These are phyloP conservation scores for Venturia asperata DNA, from an alignment of 2,329 filamentous ascomycete species.

Conservation along the genomic window DNA sequence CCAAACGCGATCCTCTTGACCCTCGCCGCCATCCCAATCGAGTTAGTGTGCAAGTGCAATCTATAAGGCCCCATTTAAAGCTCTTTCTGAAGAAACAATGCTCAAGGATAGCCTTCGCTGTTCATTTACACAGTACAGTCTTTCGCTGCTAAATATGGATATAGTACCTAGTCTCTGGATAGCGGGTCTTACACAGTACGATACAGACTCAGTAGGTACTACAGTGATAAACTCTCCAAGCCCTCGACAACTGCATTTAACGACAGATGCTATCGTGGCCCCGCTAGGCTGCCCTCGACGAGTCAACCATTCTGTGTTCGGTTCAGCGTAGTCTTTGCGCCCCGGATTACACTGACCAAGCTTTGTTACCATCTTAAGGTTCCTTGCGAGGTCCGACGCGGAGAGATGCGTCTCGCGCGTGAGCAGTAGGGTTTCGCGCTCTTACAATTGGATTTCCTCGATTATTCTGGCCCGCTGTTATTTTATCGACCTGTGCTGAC, in stretches of 20 bases:
- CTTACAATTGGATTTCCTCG: too few species aligned
- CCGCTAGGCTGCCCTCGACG: too few species aligned
- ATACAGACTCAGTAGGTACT: too few species aligned
- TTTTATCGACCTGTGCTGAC: neutral
- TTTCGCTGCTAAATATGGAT: neutral
- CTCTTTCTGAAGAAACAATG: neutral
- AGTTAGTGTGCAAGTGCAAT: neutral
- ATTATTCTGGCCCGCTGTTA: too few species aligned
- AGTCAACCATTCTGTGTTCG: neutral
- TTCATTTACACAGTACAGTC: neutral
- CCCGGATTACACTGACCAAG: neutral
- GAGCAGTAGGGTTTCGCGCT: neutral
- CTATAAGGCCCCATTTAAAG: neutral
- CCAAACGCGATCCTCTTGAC: constrained; percentile 1
- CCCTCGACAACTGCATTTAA: too few species aligned
- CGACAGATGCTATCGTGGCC: too few species aligned
- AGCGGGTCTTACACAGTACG: too few species aligned
- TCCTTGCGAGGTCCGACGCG: neutral
- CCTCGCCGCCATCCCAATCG: neutral
- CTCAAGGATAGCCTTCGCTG: neutral
- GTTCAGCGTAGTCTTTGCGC: neutral
- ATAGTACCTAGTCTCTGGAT: too few species aligned
- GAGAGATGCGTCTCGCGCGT: neutral
- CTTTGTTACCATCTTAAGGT: neutral
- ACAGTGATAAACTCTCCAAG: too few species aligned